phyloP scores from a whole-genome alignment of 2,329 filamentous ascomycete genomes.

The Apiospora pterosperma region DNA sequence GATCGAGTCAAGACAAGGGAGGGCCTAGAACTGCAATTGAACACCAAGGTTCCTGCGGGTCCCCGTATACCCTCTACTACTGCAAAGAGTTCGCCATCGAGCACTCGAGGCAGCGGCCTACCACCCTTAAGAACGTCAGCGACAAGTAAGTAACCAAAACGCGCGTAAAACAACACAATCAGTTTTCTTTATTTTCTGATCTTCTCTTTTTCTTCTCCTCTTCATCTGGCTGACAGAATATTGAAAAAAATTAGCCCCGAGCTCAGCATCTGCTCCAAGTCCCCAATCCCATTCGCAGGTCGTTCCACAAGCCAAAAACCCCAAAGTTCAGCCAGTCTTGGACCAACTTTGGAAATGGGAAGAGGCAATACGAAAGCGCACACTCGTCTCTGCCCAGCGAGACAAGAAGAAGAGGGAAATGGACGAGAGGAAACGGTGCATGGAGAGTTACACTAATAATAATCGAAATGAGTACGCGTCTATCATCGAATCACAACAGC shows the following conservation, averaged over 20 bases:
- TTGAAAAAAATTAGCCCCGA: neutral
- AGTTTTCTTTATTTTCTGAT: neutral
- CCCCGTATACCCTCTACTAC: neutral
- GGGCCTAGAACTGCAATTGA: neutral
- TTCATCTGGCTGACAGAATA: neutral
- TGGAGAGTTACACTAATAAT: neutral
- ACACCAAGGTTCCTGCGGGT: neutral
- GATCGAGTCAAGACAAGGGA: neutral
- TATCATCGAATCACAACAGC: neutral
- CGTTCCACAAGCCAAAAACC: constrained; percentile 14
- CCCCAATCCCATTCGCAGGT: neutral
- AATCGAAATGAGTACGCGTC: neutral
- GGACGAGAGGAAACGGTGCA: neutral
- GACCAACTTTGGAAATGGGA: constrained; percentile 12
- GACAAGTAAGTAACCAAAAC: neutral
- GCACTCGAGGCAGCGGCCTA: neutral
- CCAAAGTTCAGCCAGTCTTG: constrained; percentile 19
- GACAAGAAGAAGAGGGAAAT: constrained; percentile 8
- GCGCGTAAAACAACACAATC: neutral
- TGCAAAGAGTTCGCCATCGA: neutral
- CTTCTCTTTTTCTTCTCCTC: no score
- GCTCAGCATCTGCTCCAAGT: neutral
- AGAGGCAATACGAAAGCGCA: constrained; percentile 11
- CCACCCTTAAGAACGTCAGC: neutral
- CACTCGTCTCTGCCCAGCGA: constrained; percentile 7